Evolutionary conservation across 306 rosid genomes (phyloP).

Genomic region (Macrotyloma uniflorum): DNA sequence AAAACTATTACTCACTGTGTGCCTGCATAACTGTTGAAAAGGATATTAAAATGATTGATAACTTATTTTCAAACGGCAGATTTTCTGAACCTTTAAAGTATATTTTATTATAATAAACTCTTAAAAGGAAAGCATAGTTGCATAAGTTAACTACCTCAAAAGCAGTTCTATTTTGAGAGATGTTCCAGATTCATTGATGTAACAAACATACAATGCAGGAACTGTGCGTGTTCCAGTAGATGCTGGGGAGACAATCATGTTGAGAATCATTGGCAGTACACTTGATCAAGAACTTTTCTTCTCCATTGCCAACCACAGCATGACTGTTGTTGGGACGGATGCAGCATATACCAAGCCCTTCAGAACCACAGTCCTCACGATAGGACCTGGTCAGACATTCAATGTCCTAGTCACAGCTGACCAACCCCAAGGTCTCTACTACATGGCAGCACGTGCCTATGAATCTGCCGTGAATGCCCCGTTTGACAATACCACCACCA

Average conservation of each 20-base stretch:
- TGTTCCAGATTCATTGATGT: not conserved
- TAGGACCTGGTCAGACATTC: slow-evolving; percentile 90
- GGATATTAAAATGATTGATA: slow-evolving; percentile 28
- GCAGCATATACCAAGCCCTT: slow-evolving; percentile 80
- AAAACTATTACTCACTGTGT: not conserved
- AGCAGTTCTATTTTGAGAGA: not conserved
- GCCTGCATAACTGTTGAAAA: not conserved
- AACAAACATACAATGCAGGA: slow-evolving; percentile 52
- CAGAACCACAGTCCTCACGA: slow-evolving; percentile 61
- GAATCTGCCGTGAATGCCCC: slow-evolving; percentile 76
- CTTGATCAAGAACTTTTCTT: slow-evolving; percentile 89
- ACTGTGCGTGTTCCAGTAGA: slow-evolving; percentile 63
- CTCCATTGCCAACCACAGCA: slow-evolving; percentile 70
- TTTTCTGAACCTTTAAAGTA: not conserved
- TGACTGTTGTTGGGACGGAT: slow-evolving; percentile 83
- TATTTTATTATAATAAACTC: not conserved
- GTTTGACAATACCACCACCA: slow-evolving; percentile 93
- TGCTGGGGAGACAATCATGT: slow-evolving; percentile 65
- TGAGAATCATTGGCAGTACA: slow-evolving; percentile 76
- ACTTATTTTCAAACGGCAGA: not conserved
- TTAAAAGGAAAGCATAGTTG: not conserved
- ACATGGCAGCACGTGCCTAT: slow-evolving; percentile 76
- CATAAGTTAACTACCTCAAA: not conserved
- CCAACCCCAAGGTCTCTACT: slow-evolving; percentile 77
- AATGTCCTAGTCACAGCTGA: slow-evolving; percentile 73